These are phyloP conservation scores for Actinomortierella ambigua DNA, from an alignment of 371 early-diverging fungal genomes.

Conservation along the genomic window DNA sequence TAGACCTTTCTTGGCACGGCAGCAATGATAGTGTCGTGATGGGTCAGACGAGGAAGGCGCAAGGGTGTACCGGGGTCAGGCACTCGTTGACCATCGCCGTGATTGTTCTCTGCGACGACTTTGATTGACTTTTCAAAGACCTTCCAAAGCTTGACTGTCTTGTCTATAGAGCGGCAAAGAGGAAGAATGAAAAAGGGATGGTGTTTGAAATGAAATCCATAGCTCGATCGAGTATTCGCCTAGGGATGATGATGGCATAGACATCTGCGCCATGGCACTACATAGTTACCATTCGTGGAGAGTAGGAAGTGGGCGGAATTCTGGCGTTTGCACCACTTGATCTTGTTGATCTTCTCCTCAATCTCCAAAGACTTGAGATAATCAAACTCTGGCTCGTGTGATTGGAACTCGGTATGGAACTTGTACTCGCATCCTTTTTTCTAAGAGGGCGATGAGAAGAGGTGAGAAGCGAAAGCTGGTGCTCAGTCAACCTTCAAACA, in stretches of 20 bases:
- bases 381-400: constrained; percentile 99
- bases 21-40: constrained; percentile 94
- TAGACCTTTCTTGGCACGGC: constrained; percentile 95
- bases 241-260: no score
- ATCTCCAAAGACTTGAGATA: constrained; percentile 99
- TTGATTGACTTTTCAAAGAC: constrained; percentile 96
- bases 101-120: constrained; percentile 89
- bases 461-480: neutral
- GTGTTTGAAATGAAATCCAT: neutral
- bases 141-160: constrained; percentile 99
- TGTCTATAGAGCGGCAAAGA: constrained; percentile 66
- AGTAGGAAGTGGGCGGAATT: constrained; percentile 96
- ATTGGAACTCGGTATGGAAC: constrained; percentile 98
- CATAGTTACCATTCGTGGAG: constrained; percentile 89
- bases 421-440: constrained; percentile 99
- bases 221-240: no score
- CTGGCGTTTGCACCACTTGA: constrained; percentile 95
- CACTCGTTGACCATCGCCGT: constrained; percentile 63
- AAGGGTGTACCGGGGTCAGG: constrained; percentile 53
- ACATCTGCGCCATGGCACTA: no score
- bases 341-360: constrained; percentile 99
- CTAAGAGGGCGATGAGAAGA: constrained; percentile 52
- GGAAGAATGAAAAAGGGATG: neutral
- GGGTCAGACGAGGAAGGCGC: constrained; percentile 85
- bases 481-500: neutral